phyloP scores from a whole-genome alignment of 1,284 basidiomycete species.

The Agaricales sp. region DNA sequence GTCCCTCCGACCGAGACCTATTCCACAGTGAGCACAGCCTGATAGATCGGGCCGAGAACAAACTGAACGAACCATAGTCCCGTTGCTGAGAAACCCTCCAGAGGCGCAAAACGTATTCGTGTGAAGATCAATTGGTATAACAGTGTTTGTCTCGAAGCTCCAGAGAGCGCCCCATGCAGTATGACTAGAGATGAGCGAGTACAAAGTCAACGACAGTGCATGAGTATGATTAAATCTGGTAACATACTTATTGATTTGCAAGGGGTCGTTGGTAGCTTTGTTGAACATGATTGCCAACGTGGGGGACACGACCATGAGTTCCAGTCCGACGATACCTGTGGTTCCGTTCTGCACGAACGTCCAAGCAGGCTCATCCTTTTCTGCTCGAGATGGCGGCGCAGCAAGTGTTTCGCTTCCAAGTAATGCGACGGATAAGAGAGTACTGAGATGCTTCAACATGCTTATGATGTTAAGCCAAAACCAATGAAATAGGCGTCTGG shows the following conservation, averaged over 20 bases:
- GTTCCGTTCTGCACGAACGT: too few relatives aligned
- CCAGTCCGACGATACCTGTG: too few relatives aligned
- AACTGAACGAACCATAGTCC: constrained; percentile 68
- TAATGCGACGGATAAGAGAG: too few relatives aligned
- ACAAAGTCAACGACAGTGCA: not conserved
- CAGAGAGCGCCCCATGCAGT: constrained; percentile 74
- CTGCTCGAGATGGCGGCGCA: too few relatives aligned
- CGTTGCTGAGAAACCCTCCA: constrained; percentile 66
- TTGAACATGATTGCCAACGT: not conserved
- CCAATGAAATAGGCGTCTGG: too few relatives aligned
- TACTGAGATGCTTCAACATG: too few relatives aligned
- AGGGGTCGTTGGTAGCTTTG: not conserved
- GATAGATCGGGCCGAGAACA: too few relatives aligned
- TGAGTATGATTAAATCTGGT: not conserved
- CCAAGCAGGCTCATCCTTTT: too few relatives aligned
- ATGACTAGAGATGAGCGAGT: too few relatives aligned
- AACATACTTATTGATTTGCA: not conserved
- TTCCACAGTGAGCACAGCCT: not conserved
- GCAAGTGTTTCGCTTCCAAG: too few relatives aligned
- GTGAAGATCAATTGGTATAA: constrained; percentile 53
- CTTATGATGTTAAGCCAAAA: too few relatives aligned
- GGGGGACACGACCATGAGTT: not conserved
- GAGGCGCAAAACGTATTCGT: constrained; percentile 89
- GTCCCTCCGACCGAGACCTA: not conserved
- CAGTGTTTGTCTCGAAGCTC: too few relatives aligned